Percentiles rank a stretch among this genome's conserved stretches.
Evolutionary conservation across 2,329 filamentous ascomycete genomes (phyloP).

Genomic region (Xylaria multiplex): DNA sequence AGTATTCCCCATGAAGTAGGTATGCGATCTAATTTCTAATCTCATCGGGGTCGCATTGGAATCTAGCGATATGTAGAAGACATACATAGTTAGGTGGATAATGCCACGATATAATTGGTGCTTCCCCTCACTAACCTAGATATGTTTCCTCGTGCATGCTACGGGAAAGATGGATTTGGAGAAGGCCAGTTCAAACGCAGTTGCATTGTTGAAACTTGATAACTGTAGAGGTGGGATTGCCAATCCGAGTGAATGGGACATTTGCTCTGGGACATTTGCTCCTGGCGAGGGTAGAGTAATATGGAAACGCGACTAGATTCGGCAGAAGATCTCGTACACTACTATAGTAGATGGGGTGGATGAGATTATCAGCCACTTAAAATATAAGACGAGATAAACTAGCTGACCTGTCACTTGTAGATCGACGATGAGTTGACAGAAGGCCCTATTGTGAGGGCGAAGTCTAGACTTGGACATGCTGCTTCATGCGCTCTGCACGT

Average conservation of each 20-base stretch:
- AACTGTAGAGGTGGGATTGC: constrained; percentile 11
- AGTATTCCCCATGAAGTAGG: neutral
- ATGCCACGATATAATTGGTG: constrained; percentile 13
- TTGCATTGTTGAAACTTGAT: constrained; percentile 18
- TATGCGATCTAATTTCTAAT: constrained; percentile 2
- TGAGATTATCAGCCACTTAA: neutral
- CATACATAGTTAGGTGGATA: neutral
- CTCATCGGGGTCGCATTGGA: neutral
- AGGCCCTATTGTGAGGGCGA: neutral
- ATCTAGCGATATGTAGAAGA: constrained; percentile 1
- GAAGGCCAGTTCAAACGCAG: constrained; percentile 12
- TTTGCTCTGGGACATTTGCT: constrained; percentile 35
- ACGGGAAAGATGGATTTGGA: constrained; percentile 20
- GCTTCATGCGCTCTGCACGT: constrained; percentile 6
- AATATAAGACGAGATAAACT: neutral
- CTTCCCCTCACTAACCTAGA: constrained; percentile 17
- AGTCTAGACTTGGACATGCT: constrained; percentile 9
- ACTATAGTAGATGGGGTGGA: neutral
- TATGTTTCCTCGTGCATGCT: neutral
- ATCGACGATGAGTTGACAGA: neutral
- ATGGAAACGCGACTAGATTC: neutral
- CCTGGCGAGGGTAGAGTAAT: constrained; percentile 26
- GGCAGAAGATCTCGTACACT: constrained; percentile 2
- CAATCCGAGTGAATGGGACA: constrained; percentile 21
- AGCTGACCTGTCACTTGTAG: neutral